Percentiles rank a stretch among this genome's conserved stretches.
Evolutionary conservation across 2,329 filamentous ascomycete species (phyloP).

Genomic region (Colletotrichum eleusines): DNA sequence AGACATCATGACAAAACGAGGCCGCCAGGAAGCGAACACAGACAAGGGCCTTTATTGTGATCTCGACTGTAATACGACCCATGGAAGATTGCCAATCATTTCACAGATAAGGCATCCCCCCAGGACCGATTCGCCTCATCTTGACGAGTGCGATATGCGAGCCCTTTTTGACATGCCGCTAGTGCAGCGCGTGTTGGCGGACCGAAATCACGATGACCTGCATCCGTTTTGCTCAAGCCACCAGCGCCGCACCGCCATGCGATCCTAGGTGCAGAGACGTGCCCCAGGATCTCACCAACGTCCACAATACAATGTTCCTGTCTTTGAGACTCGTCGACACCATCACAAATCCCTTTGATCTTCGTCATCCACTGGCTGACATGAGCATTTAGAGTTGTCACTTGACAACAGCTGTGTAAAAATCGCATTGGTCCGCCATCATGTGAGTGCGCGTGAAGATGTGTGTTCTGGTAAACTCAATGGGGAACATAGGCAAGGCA

Average conservation of each 20-base stretch:
- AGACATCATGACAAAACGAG: constrained; percentile 21
- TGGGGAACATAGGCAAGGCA: constrained; percentile 22
- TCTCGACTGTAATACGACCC: constrained; percentile 35
- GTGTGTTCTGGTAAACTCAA: constrained; percentile 22
- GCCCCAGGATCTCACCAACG: constrained; percentile 11
- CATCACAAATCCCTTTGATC: constrained; percentile 2
- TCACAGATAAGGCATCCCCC: constrained; percentile 24
- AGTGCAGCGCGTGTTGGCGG: constrained; percentile 30
- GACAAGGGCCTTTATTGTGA: constrained; percentile 32
- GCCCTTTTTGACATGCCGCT: constrained; percentile 27
- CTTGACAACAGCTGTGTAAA: constrained; percentile 32
- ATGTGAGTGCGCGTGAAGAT: constrained; percentile 40
- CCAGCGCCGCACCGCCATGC: constrained; percentile 37
- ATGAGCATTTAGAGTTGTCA: constrained; percentile 33
- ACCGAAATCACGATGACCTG: constrained; percentile 40
- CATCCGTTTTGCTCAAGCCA: constrained; percentile 38
- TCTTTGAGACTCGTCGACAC: constrained; percentile 7
- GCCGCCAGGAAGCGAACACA: neutral
- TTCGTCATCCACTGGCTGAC: constrained; percentile 26
- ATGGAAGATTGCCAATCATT: constrained; percentile 35
- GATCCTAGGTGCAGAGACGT: constrained; percentile 30
- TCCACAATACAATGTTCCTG: neutral
- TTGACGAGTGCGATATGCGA: constrained; percentile 18
- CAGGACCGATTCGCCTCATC: constrained; percentile 7
- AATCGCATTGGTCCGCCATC: constrained; percentile 41